Percentiles rank a stretch among this genome's conserved stretches.
These are phyloP conservation scores for Diaporthe humulicola DNA, from an alignment of 2,329 filamentous ascomycete species.

Conservation along the genomic window DNA sequence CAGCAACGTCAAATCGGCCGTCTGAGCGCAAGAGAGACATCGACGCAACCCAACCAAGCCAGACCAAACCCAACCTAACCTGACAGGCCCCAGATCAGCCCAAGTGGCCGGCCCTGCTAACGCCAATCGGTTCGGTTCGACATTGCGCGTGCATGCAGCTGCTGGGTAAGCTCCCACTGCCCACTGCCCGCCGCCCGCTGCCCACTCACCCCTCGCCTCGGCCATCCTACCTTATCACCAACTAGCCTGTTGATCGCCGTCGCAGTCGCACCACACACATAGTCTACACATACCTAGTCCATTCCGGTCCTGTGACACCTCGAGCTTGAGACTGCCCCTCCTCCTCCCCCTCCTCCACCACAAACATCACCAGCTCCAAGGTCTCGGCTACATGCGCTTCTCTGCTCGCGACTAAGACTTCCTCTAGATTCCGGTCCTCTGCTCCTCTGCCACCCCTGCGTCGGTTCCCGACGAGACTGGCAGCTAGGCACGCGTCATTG, in stretches of 20 bases:
- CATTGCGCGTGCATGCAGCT: conserved; percentile 17
- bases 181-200: not conserved
- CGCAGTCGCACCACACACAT: conserved; percentile 23
- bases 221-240: conserved; percentile 34
- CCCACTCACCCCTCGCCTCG: conserved; percentile 11
- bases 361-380: conserved; percentile 1
- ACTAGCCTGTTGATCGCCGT: conserved; percentile 23
- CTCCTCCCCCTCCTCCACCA: not conserved
- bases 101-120: conserved; percentile 8
- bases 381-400: conserved; percentile 18
- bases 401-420: not conserved
- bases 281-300: conserved; percentile 10
- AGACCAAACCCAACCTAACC: not conserved
- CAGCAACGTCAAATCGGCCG: conserved; percentile 28
- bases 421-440: not conserved
- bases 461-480: not conserved
- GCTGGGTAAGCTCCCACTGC: conserved; percentile 31
- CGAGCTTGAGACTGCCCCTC: conserved; percentile 36
- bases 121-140: conserved; percentile 28
- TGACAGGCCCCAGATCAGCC: conserved; percentile 16
- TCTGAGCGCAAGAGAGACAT: conserved; percentile 30
- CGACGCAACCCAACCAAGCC: conserved; percentile 25
- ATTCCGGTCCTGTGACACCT: conserved; percentile 34
- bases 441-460: not conserved
- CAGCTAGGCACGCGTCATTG: conserved; percentile 19